These are phyloP conservation scores for Acidomyces sp. DNA, from an alignment of 495 filamentous ascomycete species.

Conservation along the genomic window DNA sequence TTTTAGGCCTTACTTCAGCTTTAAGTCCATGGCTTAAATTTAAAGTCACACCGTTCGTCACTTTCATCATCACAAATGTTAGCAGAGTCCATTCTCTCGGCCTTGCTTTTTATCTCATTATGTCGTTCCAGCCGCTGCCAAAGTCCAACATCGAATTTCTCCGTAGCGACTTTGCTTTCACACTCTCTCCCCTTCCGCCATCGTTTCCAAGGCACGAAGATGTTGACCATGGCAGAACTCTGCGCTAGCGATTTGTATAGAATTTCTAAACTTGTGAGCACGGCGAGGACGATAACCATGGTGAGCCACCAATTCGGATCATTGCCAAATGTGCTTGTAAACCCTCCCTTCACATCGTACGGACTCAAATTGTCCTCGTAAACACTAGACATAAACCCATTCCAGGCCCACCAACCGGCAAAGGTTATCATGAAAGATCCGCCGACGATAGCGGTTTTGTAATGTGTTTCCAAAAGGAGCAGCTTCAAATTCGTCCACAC, in stretches of 20 bases:
- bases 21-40: too few relatives aligned
- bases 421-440: constrained; percentile 54
- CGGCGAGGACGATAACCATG: constrained; percentile 49
- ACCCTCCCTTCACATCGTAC: constrained; percentile 60
- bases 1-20: too few relatives aligned
- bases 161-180: too few relatives aligned
- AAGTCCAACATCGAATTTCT: too few relatives aligned
- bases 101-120: too few relatives aligned
- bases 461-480: constrained; percentile 73
- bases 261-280: constrained; percentile 55
- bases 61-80: too few relatives aligned
- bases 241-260: constrained; percentile 45
- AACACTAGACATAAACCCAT: constrained; percentile 52
- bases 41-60: too few relatives aligned
- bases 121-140: too few relatives aligned
- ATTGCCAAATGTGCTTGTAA: constrained; percentile 55
- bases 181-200: too few relatives aligned
- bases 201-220: too few relatives aligned
- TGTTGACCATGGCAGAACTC: too few relatives aligned
- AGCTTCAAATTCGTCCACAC: constrained; percentile 75
- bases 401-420: constrained; percentile 80
- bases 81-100: too few relatives aligned
- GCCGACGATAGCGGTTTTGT: constrained; percentile 59
- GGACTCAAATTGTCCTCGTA: constrained; percentile 42
- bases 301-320: constrained; percentile 72